A percentile compares a stretch with the other conserved stretches of the same genome.
Evolutionary conservation across 1,284 basidiomycete genomes (phyloP).

Genomic region (Ustilago sp.): DNA sequence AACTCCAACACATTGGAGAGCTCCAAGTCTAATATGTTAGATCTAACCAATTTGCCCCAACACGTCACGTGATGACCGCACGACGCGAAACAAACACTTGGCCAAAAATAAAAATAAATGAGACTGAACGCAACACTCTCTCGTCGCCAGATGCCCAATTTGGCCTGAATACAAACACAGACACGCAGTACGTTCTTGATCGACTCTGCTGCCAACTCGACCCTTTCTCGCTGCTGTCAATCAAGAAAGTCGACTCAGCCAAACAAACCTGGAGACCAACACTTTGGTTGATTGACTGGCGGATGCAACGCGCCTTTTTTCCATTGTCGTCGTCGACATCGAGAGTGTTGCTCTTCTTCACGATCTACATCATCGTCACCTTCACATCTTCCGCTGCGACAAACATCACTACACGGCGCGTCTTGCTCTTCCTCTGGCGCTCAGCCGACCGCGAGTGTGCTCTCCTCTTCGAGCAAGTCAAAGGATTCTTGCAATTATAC

Average conservation of each 20-base stretch:
- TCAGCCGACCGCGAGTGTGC: neutral
- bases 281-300: neutral
- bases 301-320: slow-evolving; percentile 1
- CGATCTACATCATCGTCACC: neutral
- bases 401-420: neutral
- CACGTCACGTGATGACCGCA: slow-evolving; percentile 33
- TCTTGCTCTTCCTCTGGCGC: neutral
- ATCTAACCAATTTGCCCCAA: neutral
- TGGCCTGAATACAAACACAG: neutral
- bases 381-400: neutral
- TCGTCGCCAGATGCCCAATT: neutral
- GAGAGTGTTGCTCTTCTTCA: neutral
- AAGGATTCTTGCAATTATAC: neutral
- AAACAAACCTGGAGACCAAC: neutral
- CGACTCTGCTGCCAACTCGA: neutral
- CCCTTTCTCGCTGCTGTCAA: neutral
- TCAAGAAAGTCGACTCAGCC: neutral
- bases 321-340: neutral
- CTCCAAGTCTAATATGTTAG: neutral
- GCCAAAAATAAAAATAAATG: neutral
- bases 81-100: slow-evolving; percentile 39
- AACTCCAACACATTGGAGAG: too few relatives aligned
- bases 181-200: slow-evolving; percentile 4
- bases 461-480: neutral
- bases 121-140: slow-evolving; percentile 7